Evolutionary conservation across 352 stramenopile species (phyloP), one percentile per base, ranked within the genome.

Genomic region (Plasmopara viticola): DNA sequence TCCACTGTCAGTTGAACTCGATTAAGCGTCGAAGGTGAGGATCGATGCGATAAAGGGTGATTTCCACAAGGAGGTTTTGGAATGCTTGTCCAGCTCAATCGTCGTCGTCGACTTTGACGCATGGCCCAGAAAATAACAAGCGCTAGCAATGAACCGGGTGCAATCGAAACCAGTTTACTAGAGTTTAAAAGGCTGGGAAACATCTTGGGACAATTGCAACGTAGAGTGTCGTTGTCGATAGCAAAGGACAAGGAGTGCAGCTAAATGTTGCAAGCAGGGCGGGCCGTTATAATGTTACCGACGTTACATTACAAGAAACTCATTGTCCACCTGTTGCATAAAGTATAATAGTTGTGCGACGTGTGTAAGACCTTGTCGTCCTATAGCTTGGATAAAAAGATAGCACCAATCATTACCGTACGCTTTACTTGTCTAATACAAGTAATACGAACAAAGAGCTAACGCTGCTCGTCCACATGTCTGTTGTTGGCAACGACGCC

Each of bases 51-150:
- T 7, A 56, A 25, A 25, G 42, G 15, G 13, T 20, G 54, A 43
- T 59, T 56, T 0, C 59, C 59, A 13, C 40, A 53, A 56, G 59
- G 59, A 41, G 53, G 59, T 29, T 62, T 34, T 6, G 59, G 59
- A 9, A 46, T 56, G 31, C 54, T 62, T 8, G 53, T 62, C 53
- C 59, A 66, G 8, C 30, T 56, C 12, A 58, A 34, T 40, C 50
- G 38, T 17, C 59, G 48, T 30, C 51, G 39, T 18, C 48, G 43
- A 6, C 44, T 17, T 17, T 59, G 53, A 12, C 55, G 59, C 44
- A 66, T 51, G 17, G 34, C 34, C 53, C 59, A 66, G 28, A 66
- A 28, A 10, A 66, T 25, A 18, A 60, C 39, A 5, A 66, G 25
- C 4, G 50, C 59, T 30, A 66, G 31, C 28, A 66, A 53, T 18